phyloP scores from a whole-genome alignment of 2,329 filamentous ascomycete species.

The Colletotrichum costaricense region DNA sequence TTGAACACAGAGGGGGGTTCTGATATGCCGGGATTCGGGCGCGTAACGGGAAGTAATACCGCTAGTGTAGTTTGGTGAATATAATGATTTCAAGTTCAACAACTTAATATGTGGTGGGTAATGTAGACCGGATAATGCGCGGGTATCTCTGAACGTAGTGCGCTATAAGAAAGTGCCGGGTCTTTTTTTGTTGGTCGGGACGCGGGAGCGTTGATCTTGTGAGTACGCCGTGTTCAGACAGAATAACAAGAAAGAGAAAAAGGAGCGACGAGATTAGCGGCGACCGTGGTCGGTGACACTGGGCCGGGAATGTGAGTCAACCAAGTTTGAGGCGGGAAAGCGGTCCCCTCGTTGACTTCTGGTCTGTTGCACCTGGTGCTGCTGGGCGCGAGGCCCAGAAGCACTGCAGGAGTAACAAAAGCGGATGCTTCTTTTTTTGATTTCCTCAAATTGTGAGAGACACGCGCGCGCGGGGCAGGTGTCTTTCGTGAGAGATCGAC shows the following conservation, averaged over 20 bases:
- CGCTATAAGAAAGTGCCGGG: conserved; percentile 10
- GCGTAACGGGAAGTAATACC: neutral
- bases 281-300: conserved; percentile 13
- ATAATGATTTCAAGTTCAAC: neutral
- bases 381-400: conserved; percentile 33
- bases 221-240: neutral
- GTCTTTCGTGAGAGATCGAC: conserved; percentile 3
- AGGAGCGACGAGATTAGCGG: neutral
- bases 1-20: neutral
- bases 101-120: neutral
- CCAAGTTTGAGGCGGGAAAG: conserved; percentile 7
- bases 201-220: neutral
- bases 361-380: conserved; percentile 26
- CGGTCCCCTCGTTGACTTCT: neutral
- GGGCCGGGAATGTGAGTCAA: conserved; percentile 30
- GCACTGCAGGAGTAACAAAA: conserved; percentile 23
- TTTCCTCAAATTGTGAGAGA: neutral
- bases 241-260: conserved; percentile 2
- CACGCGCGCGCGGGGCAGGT: neutral
- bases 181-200: neutral
- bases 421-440: neutral
- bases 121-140: conserved; percentile 14
- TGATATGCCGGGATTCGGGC: neutral
- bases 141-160: conserved; percentile 32
- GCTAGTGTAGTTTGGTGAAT: neutral